These are phyloP conservation scores for Neofusicoccum ribis DNA, from an alignment of 2,329 filamentous ascomycete species.

Conservation along the genomic window DNA sequence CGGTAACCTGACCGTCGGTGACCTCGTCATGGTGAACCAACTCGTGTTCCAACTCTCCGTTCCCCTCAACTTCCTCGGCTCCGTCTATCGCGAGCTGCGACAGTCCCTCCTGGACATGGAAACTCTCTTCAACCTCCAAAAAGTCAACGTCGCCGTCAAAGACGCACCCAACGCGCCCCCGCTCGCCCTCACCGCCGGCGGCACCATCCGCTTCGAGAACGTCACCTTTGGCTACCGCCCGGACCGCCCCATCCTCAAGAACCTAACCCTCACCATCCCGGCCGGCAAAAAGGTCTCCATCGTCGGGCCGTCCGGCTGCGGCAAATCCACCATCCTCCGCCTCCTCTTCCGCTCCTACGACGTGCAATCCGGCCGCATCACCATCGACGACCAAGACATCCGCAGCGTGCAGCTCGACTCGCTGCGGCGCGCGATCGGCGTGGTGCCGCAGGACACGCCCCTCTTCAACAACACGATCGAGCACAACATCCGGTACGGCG, in stretches of 20 bases:
- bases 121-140: constrained; percentile 94
- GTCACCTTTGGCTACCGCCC: constrained; percentile 90
- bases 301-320: constrained; percentile 92
- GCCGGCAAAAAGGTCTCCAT: constrained; percentile 95
- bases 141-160: constrained; percentile 85
- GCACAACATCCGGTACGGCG: constrained; percentile 93
- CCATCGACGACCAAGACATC: constrained; percentile 92
- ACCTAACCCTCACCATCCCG: constrained; percentile 84
- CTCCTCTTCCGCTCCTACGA: constrained; percentile 96
- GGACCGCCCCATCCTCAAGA: constrained; percentile 81
- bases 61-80: constrained; percentile 96
- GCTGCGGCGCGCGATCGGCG: constrained; percentile 81
- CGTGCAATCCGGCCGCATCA: constrained; percentile 77
- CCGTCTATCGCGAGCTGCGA: constrained; percentile 91
- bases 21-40: constrained; percentile 98
- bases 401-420: constrained; percentile 80
- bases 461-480: constrained; percentile 96
- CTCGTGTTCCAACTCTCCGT: constrained; percentile 97
- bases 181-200: constrained; percentile 70
- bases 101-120: constrained; percentile 98
- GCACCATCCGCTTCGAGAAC: constrained; percentile 91
- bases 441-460: constrained; percentile 95
- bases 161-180: constrained; percentile 74
- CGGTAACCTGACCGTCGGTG: constrained; percentile 83
- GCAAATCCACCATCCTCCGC: constrained; percentile 89